Evolutionary conservation across 108 stramenopile species (phyloP).

Genomic region (Fistulifera pelliculosa): DNA sequence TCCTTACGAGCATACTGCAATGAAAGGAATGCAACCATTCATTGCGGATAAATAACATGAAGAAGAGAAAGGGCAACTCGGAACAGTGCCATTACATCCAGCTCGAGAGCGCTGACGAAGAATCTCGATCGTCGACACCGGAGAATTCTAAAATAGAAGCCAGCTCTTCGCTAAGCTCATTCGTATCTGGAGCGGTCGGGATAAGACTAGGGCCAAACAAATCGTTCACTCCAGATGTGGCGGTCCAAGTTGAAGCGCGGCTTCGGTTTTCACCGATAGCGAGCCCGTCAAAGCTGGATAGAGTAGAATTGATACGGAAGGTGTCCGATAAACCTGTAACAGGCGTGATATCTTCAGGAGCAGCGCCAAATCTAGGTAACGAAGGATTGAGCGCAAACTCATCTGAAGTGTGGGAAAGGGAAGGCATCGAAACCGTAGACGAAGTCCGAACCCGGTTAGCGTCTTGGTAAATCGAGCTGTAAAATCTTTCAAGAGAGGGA

Average conservation of each 20-base stretch:
- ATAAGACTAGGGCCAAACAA: background rate
- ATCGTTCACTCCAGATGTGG: background rate
- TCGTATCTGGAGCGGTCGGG: background rate
- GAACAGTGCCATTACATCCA: no score
- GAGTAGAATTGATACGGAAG: background rate
- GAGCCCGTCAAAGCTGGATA: no score
- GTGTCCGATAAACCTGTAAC: slow-evolving; percentile 4
- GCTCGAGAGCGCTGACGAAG: no score
- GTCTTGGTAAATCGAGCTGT: background rate
- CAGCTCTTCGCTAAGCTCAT: slow-evolving; percentile 10
- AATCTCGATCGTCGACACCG: no score
- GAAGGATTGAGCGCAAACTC: slow-evolving; percentile 16
- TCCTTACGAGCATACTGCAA: no score
- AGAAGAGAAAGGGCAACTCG: no score
- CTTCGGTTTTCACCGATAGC: background rate
- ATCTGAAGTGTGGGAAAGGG: slow-evolving; percentile 16
- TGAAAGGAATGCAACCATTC: no score
- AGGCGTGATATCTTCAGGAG: slow-evolving; percentile 1
- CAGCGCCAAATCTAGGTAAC: slow-evolving; percentile 1
- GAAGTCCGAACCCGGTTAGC: slow-evolving; percentile 25
- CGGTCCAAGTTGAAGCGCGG: slow-evolving; percentile 3
- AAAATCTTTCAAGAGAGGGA: background rate
- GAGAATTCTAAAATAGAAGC: slow-evolving; percentile 13
- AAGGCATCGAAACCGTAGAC: slow-evolving; percentile 22
- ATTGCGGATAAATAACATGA: no score